Conservation (phyloP, 148 eudicot species). For the Mesembryanthemum crystallinum region DNA sequence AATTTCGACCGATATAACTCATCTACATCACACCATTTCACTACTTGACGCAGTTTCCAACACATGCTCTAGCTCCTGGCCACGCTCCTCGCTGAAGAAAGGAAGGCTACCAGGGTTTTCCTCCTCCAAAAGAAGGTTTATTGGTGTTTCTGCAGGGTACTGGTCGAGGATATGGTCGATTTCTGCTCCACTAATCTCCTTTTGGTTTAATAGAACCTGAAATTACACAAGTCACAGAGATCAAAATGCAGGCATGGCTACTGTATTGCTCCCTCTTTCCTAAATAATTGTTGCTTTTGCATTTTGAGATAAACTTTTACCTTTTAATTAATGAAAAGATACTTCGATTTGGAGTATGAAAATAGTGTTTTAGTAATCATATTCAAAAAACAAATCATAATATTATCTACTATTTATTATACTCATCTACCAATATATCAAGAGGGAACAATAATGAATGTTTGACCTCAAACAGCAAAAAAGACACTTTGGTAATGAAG, state of each 20-base stretch:
- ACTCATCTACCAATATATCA: no score
- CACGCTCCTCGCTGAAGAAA: constrained; percentile 35
- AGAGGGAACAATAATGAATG: no score
- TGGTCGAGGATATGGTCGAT: constrained; percentile 63
- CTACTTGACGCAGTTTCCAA: constrained; percentile 36
- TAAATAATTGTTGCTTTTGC: no score
- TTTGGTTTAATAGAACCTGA: constrained; percentile 72
- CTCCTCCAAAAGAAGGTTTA: constrained; percentile 64
- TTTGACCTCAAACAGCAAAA: no score
- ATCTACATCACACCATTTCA: constrained; percentile 24
- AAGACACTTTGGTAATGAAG: no score
- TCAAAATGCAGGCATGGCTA: constrained; percentile 17
- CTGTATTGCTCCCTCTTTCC: no score
- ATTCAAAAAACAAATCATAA: no score
- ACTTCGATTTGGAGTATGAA: no score
- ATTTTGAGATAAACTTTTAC: no score
- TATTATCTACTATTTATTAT: no score
- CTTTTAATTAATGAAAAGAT: no score
- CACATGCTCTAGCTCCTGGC: constrained; percentile 42
- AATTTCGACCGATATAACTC: not conserved
- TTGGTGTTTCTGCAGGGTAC: constrained; percentile 69
- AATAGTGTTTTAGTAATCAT: no score
- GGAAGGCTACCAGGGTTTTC: constrained; percentile 75
- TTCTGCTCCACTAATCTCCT: constrained; percentile 73
- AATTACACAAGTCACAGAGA: constrained; percentile 14